A percentile compares a stretch with the other conserved stretches of the same genome.
Conservation (phyloP, 768 basidiomycete species). For the Sistotremastrum suecicum region DNA sequence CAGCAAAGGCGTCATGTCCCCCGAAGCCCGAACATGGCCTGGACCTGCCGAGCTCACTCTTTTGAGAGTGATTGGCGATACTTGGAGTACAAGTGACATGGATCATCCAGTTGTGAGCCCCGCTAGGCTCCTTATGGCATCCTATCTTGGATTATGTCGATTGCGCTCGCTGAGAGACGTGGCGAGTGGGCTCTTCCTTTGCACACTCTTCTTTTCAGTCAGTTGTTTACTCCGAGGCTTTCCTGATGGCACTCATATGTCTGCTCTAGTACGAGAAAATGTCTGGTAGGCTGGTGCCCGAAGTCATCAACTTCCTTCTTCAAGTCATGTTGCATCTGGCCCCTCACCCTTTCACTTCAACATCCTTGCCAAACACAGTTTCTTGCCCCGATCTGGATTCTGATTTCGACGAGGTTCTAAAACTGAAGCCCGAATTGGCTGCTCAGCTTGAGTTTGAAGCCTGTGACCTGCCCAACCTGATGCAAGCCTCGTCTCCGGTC, state of each 20-base stretch:
- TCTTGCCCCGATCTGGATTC: constrained; percentile 57
- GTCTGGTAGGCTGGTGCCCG: constrained; percentile 81
- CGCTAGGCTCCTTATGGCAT: constrained; percentile 75
- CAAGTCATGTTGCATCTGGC: constrained; percentile 61
- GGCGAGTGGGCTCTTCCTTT: constrained; percentile 78
- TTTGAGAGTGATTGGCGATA: constrained; percentile 60
- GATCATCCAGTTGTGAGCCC: constrained; percentile 83
- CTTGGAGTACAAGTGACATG: constrained; percentile 94
- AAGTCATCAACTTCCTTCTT: constrained; percentile 71
- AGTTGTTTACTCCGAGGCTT: constrained; percentile 3
- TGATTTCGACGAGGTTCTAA: constrained; percentile 26
- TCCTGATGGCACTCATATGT: background rate
- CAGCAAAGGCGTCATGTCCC: constrained; percentile 44
- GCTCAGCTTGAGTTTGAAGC: constrained; percentile 25
- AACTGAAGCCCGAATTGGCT: constrained; percentile 26
- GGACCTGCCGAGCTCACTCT: constrained; percentile 69
- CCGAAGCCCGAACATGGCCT: constrained; percentile 75
- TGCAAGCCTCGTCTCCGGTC: constrained; percentile 17
- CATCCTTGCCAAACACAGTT: constrained; percentile 52
- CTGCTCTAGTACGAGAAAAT: constrained; percentile 62
- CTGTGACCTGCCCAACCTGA: constrained; percentile 32
- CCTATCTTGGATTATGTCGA: constrained; percentile 77
- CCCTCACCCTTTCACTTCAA: constrained; percentile 38
- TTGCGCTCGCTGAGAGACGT: constrained; percentile 65
- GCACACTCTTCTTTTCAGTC: constrained; percentile 48